Evolutionary conservation across 345 rosid genomes (phyloP).

Genomic region (Lumnitzera littorea): DNA sequence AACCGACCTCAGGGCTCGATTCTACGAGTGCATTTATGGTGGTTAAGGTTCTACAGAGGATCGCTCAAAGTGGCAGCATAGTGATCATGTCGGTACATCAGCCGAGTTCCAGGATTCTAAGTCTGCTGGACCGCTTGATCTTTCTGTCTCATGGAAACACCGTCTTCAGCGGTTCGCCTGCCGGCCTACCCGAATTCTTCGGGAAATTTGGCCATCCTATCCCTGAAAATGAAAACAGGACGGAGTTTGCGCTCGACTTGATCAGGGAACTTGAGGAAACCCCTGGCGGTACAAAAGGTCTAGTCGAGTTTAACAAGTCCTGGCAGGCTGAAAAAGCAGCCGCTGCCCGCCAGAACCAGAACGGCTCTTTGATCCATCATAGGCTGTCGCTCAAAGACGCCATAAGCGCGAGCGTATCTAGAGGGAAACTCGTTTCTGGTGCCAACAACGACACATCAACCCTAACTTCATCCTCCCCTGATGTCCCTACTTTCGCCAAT

Average conservation of each 20-base stretch:
- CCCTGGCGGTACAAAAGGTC: constrained; percentile 50
- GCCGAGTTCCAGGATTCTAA: constrained; percentile 82
- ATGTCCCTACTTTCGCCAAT: constrained; percentile 71
- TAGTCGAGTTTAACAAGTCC: constrained; percentile 70
- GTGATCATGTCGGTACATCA: constrained; percentile 94
- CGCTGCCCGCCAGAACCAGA: constrained; percentile 1
- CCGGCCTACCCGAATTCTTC: constrained; percentile 51
- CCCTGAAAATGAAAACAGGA: constrained; percentile 75
- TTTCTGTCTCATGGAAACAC: constrained; percentile 79
- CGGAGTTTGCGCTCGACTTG: constrained; percentile 80
- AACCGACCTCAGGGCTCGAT: constrained; percentile 92
- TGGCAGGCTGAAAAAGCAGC: constrained; percentile 38
- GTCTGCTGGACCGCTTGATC: constrained; percentile 62
- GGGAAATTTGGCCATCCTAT: constrained; percentile 74
- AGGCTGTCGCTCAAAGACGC: constrained; percentile 65
- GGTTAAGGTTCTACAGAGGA: constrained; percentile 78
- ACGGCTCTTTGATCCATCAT: neutral
- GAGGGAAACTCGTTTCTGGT: constrained; percentile 82
- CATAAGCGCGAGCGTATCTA: constrained; percentile 61
- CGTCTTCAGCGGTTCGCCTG: constrained; percentile 64
- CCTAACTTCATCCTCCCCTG: constrained; percentile 45
- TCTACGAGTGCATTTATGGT: constrained; percentile 96
- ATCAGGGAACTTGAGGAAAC: constrained; percentile 80
- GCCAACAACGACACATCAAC: constrained; percentile 18
- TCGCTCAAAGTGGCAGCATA: constrained; percentile 83